phyloP scores from a whole-genome alignment of 257 asterid species.

The Hygrophila difformis region DNA sequence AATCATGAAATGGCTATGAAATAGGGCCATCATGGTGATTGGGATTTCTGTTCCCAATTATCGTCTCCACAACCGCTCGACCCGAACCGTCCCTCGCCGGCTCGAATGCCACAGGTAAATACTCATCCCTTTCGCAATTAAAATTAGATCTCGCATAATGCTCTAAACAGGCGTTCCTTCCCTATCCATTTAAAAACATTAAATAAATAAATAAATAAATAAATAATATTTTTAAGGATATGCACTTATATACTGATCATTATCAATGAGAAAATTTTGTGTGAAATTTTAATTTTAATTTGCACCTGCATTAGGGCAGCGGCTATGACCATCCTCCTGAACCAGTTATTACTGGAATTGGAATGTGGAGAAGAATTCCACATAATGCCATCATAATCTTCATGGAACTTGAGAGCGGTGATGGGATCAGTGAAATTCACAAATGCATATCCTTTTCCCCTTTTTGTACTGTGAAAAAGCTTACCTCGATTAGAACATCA shows the following conservation, averaged over 20 bases:
- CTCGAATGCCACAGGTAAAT: not conserved
- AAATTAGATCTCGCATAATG: not conserved
- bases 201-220: not conserved
- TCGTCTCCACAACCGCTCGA: not conserved
- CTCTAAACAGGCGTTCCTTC: not conserved
- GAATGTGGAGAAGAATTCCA: not conserved
- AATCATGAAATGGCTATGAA: too few relatives aligned
- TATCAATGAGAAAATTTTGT: not conserved
- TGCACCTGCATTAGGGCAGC: not conserved
- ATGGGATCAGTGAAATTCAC: not conserved
- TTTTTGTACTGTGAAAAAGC: not conserved
- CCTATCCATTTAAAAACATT: not conserved
- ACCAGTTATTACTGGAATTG: not conserved
- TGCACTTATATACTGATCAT: not conserved
- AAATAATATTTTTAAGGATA: not conserved
- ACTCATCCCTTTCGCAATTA: not conserved
- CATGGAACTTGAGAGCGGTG: not conserved
- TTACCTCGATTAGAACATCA: not conserved
- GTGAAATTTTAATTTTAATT: not conserved
- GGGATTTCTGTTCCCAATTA: not conserved
- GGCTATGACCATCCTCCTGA: not conserved
- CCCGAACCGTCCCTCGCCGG: not conserved
- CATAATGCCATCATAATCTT: not conserved
- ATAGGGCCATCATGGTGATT: too few relatives aligned
- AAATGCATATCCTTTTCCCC: conserved; percentile 1